These are phyloP conservation scores for Waltiozyma sp. DNA, from an alignment of 1,139 yeast species.

Conservation along the genomic window DNA sequence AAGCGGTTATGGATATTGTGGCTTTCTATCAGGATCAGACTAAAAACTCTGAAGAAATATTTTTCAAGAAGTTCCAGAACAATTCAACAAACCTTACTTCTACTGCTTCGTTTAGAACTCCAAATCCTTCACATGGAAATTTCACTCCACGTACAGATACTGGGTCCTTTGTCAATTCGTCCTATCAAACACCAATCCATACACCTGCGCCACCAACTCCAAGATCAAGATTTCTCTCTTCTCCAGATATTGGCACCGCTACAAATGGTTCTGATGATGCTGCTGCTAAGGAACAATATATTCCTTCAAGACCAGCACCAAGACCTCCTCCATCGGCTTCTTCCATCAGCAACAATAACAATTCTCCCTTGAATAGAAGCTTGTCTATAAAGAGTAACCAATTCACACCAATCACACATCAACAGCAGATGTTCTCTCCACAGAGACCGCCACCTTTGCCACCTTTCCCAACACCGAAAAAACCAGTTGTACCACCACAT, in stretches of 20 bases:
- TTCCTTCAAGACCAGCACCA: constrained; percentile 64
- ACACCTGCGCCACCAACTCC: constrained; percentile 2
- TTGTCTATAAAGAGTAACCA: constrained; percentile 9
- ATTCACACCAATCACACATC: constrained; percentile 9
- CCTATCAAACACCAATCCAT: constrained; percentile 19
- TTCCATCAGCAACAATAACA: background rate
- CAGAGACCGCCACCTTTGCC: constrained; percentile 23
- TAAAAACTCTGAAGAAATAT: constrained; percentile 53
- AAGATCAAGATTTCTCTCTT: background rate
- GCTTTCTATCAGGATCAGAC: constrained; percentile 70
- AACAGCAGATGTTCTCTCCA: constrained; percentile 11
- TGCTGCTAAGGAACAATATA: constrained; percentile 29
- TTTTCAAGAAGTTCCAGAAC: constrained; percentile 63
- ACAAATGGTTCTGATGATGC: constrained; percentile 1
- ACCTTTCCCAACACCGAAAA: constrained; percentile 23
- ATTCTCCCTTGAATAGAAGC: constrained; percentile 19
- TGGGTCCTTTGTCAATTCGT: constrained; percentile 10
- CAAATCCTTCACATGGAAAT: constrained; percentile 17
- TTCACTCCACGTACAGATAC: constrained; percentile 18
- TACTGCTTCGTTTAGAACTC: constrained; percentile 24
- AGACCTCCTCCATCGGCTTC: constrained; percentile 23
- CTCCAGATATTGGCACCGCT: too few species aligned
- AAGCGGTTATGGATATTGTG: constrained; percentile 88
- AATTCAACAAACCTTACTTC: constrained; percentile 15
- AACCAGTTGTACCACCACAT: too few species aligned